Base-by-base conservation (phyloP, 768 basidiomycete species). In the Nidularia pulvinata region DNA sequence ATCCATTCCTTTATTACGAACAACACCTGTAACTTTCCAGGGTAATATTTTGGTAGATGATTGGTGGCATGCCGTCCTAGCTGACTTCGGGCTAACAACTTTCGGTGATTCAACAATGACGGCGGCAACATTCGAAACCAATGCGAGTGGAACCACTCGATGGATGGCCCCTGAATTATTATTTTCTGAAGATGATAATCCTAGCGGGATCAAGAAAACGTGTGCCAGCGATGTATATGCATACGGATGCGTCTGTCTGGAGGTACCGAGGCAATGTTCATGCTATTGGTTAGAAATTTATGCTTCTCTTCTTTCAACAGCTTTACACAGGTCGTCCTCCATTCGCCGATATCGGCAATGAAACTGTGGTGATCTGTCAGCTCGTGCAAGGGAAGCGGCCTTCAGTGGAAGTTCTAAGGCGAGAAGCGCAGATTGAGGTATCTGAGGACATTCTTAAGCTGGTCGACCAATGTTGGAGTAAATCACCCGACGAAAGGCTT, bases 151-250 rank as follows among this genome's bases (percentile, higher is more conserved):
- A 2, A 58, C 60, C 13, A 39, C 61, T 3, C 48, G 65, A 35
- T 71, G 67, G 64, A 67, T 65, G 65, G 66, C 69, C 2, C 69
- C 65, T n/a, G 67, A 67, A 51, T 56, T 69, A 14, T 55, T 61
- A 22, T 33, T 54, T 16, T 61, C 64, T 6, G 60, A 64, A 34
- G 43, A 49, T 4, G 62, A 63, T 55, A 59, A 52, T 2, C 36
- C 60, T 11, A 49, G 45, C 32, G 25, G 39, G 11, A 57, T 58
- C 34, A 14, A 34, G 11, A 47, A 62, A 22, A 66, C 62, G 13
- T 32, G 51, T 16, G 57, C 57, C 6, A 64, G 56, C 39, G 69
- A 70, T 54, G 59, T 68, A 6, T 70, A 66, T 51, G 62, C 67
- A 6, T 66, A 63, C 49, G 67, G 55, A 6, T 68, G 66, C 52